Percentiles rank a stretch among this genome's conserved stretches.
Conservation (phyloP, 176 grass and related monocot species). For the Carex scoparia region DNA sequence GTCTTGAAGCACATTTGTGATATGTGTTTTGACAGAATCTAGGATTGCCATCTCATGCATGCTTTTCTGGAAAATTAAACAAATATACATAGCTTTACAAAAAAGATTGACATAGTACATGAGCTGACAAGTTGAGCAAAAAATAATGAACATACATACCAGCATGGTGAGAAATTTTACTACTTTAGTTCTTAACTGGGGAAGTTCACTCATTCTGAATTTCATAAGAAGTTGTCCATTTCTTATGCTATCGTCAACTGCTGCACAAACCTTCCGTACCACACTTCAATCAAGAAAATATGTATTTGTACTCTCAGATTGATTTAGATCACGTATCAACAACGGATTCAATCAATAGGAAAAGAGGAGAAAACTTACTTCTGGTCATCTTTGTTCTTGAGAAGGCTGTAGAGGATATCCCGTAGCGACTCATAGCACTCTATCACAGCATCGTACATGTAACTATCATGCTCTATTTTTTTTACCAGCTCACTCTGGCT, state of each 20-base stretch:
- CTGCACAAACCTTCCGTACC: slow-evolving; percentile 24
- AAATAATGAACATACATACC: slow-evolving; percentile 38
- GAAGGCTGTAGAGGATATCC: slow-evolving; percentile 48
- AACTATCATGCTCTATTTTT: slow-evolving; percentile 56
- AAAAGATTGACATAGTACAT: not conserved
- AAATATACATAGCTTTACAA: not conserved
- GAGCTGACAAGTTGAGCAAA: not conserved
- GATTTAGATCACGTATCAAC: not conserved
- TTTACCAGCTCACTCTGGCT: slow-evolving; percentile 54
- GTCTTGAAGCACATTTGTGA: slow-evolving; percentile 85
- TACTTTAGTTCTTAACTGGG: slow-evolving; percentile 64
- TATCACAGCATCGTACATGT: slow-evolving; percentile 55
- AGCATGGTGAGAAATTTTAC: slow-evolving; percentile 60
- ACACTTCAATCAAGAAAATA: slow-evolving; percentile 34
- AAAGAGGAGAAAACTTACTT: slow-evolving; percentile 32
- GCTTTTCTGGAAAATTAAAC: slow-evolving; percentile 38
- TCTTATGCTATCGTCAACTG: slow-evolving; percentile 23
- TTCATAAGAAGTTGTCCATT: slow-evolving; percentile 28
- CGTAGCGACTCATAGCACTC: slow-evolving; percentile 68
- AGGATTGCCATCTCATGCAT: slow-evolving; percentile 29
- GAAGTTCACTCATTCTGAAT: slow-evolving; percentile 69
- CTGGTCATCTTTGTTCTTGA: slow-evolving; percentile 36
- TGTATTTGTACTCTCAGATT: slow-evolving; percentile 4
- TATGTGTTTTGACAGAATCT: slow-evolving; percentile 47
- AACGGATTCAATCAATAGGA: not conserved